A percentile compares a stretch with the other conserved stretches of the same genome.
Conservation (phyloP, 495 filamentous ascomycete genomes). For the Letharia columbiana region DNA sequence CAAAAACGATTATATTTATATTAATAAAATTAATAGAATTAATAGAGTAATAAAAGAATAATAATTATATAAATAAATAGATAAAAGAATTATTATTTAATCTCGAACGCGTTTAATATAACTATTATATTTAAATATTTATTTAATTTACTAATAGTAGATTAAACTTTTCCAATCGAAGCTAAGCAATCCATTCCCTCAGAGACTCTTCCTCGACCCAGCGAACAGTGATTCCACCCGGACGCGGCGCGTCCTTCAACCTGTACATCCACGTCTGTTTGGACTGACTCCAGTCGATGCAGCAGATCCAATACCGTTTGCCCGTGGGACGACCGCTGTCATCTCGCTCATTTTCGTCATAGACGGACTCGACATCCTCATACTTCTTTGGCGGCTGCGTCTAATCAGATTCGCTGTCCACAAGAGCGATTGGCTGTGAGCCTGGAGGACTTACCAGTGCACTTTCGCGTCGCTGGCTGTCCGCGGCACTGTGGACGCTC, state of each 20-base stretch:
- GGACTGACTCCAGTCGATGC: background rate
- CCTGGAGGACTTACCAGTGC: background rate
- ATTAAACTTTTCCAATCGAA: too few species aligned
- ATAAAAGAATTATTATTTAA: too few species aligned
- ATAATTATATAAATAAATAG: too few species aligned
- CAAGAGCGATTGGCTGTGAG: background rate
- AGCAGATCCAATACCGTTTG: conserved; percentile 1
- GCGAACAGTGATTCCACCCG: background rate
- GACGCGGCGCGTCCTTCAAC: conserved; percentile 1
- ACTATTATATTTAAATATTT: too few species aligned
- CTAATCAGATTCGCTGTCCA: background rate
- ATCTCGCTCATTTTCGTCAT: background rate
- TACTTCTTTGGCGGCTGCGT: background rate
- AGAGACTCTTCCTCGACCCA: background rate
- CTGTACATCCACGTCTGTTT: background rate
- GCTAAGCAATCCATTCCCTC: background rate
- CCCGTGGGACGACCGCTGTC: background rate
- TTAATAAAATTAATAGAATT: too few species aligned
- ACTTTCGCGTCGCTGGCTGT: background rate
- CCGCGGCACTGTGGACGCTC: background rate
- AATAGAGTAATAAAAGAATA: too few species aligned
- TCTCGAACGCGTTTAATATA: too few species aligned
- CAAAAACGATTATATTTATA: too few species aligned
- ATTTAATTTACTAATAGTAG: too few species aligned
- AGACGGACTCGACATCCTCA: background rate